A percentile compares a stretch with the other conserved stretches of the same genome.
Conservation (phyloP, 2,329 filamentous ascomycete genomes). For the Botryotinia calthae region DNA sequence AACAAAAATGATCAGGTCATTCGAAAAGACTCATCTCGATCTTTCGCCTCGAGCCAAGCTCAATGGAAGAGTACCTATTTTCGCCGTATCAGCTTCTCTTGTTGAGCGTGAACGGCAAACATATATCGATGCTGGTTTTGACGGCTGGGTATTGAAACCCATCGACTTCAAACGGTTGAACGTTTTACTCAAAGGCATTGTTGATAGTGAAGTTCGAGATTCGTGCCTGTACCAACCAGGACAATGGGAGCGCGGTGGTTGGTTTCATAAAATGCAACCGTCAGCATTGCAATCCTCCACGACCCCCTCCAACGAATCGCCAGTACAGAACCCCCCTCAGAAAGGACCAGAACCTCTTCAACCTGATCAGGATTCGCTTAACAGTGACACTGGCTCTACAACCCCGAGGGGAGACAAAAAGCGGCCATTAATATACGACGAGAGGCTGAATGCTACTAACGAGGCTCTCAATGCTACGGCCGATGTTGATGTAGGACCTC, state of each 20-base stretch:
- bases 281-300: constrained; percentile 16
- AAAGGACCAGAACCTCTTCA: constrained; percentile 3
- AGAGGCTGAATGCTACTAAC: neutral
- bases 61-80: constrained; percentile 72
- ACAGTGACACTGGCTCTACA: neutral
- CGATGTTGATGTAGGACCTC: neutral
- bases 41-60: constrained; percentile 57
- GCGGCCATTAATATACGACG: constrained; percentile 7
- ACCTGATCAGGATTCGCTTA: constrained; percentile 2
- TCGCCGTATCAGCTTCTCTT: constrained; percentile 83
- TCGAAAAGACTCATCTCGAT: constrained; percentile 55
- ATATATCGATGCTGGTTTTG: constrained; percentile 78
- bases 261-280: constrained; percentile 54
- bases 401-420: neutral
- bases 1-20: constrained; percentile 77
- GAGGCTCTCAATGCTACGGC: neutral
- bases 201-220: constrained; percentile 55
- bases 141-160: constrained; percentile 88
- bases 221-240: constrained; percentile 68
- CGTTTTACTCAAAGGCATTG: constrained; percentile 66
- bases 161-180: constrained; percentile 77
- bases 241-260: constrained; percentile 81
- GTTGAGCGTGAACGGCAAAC: constrained; percentile 64
- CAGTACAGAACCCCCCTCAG: constrained; percentile 9
- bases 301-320: constrained; percentile 7